These are phyloP conservation scores for Colletotrichum lini DNA, from an alignment of 2,329 filamentous ascomycete species.

Conservation along the genomic window DNA sequence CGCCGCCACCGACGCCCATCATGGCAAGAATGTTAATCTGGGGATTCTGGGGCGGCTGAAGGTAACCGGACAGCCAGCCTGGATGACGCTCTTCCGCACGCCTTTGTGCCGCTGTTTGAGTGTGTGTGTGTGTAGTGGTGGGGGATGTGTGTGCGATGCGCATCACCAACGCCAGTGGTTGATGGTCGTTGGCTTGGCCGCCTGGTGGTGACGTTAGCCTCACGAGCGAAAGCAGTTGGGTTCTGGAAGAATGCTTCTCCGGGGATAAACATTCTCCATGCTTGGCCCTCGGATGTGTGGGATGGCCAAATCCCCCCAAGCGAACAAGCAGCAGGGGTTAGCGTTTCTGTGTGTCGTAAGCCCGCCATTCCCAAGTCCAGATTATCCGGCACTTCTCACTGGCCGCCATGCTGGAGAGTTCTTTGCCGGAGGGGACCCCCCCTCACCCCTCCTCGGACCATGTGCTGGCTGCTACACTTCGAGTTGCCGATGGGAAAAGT, in stretches of 20 bases:
- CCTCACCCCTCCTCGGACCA: neutral
- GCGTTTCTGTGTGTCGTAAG: conserved; percentile 3
- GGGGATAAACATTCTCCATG: conserved; percentile 40
- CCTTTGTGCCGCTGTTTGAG: neutral
- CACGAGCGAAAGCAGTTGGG: neutral
- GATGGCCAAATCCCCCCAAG: conserved; percentile 4
- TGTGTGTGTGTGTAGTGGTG: conserved; percentile 2
- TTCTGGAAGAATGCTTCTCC: conserved; percentile 34
- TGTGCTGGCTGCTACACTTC: neutral
- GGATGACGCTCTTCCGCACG: conserved; percentile 25
- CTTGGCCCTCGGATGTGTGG: conserved; percentile 10
- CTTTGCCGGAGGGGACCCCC: conserved; percentile 31
- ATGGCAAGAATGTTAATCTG: conserved; percentile 11
- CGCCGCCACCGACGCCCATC: conserved; percentile 29
- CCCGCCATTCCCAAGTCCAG: conserved; percentile 26
- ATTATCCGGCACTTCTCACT: conserved; percentile 32
- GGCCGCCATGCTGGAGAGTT: conserved; percentile 34
- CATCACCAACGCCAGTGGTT: conserved; percentile 31
- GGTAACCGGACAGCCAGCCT: conserved; percentile 30
- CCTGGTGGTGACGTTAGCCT: conserved; percentile 18
- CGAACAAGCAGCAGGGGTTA: neutral
- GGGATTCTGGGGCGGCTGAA: conserved; percentile 26
- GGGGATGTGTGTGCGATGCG: conserved; percentile 12
- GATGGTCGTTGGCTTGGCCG: conserved; percentile 14
- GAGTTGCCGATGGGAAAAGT: conserved; percentile 30